Percentiles rank a stretch among this genome's conserved stretches.
phyloP scores from a whole-genome alignment of 768 basidiomycete species.

The Pulveroboletus frians region DNA sequence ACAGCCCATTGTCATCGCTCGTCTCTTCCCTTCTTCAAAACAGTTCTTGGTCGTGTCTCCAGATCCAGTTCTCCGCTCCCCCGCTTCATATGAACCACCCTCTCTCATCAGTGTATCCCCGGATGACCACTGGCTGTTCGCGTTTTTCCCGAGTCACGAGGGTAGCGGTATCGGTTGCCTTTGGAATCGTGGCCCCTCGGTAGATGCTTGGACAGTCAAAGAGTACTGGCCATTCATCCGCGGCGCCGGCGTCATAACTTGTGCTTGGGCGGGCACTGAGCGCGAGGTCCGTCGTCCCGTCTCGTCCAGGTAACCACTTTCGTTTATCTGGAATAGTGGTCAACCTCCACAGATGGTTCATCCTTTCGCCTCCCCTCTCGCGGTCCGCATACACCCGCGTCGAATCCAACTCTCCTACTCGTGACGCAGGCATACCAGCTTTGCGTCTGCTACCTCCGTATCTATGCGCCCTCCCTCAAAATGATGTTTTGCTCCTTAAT shows the following conservation, averaged over 20 bases:
- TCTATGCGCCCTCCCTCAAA: slow-evolving; percentile 40
- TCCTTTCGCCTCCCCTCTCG: slow-evolving; percentile 52
- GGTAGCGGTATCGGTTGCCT: slow-evolving; percentile 58
- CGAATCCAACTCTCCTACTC: slow-evolving; percentile 52
- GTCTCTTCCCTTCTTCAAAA: slow-evolving; percentile 65
- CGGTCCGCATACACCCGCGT: slow-evolving; percentile 52
- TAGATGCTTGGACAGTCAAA: slow-evolving; percentile 58
- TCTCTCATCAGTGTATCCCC: slow-evolving; percentile 57
- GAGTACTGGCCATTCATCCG: slow-evolving; percentile 51
- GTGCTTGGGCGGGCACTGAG: slow-evolving; percentile 53
- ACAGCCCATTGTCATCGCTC: slow-evolving; percentile 54
- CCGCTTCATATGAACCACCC: slow-evolving; percentile 54
- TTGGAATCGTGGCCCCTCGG: slow-evolving; percentile 54
- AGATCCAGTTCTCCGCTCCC: slow-evolving; percentile 40
- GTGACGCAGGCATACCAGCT: slow-evolving; percentile 61
- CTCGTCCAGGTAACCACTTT: not conserved
- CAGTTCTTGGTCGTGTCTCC: slow-evolving; percentile 59
- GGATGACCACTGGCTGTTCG: slow-evolving; percentile 61
- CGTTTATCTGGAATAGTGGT: slow-evolving; percentile 45
- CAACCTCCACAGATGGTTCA: slow-evolving; percentile 38
- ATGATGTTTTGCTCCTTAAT: slow-evolving; percentile 47
- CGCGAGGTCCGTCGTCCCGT: slow-evolving; percentile 47
- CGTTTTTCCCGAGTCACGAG: slow-evolving; percentile 62
- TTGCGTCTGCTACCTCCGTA: slow-evolving; percentile 50
- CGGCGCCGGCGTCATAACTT: slow-evolving; percentile 55